phyloP scores from a whole-genome alignment of 176 grass and related monocot genomes.

The Poa pratensis region DNA sequence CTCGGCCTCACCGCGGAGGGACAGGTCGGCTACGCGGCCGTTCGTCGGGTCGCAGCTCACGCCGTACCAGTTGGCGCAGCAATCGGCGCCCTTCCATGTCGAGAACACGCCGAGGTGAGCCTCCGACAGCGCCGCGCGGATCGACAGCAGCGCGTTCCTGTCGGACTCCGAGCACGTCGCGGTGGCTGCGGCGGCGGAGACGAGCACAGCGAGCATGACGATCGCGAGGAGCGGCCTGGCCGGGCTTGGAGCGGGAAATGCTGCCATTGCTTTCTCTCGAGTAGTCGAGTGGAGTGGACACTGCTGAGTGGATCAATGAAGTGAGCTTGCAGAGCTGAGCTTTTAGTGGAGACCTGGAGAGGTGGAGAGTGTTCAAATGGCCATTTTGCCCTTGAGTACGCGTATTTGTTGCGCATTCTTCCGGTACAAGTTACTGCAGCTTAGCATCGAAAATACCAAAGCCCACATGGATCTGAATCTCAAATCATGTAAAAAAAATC shows the following conservation, averaged over 20 bases:
- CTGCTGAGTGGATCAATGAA: not conserved
- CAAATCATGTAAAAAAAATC: too few relatives aligned
- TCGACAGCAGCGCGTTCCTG: constrained; percentile 63
- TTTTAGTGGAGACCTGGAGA: constrained; percentile 31
- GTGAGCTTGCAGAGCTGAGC: constrained; percentile 27
- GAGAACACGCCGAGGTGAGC: constrained; percentile 79
- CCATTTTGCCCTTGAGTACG: constrained; percentile 36
- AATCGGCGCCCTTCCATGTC: constrained; percentile 71
- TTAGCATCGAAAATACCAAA: too few relatives aligned
- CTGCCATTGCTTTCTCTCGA: constrained; percentile 29
- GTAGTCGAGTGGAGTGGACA: constrained; percentile 25
- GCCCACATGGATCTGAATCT: too few relatives aligned
- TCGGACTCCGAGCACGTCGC: constrained; percentile 42
- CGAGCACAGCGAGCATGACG: not conserved
- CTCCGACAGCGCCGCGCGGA: constrained; percentile 78
- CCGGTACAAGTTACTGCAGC: not conserved
- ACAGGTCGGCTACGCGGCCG: constrained; percentile 72
- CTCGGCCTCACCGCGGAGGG: constrained; percentile 85
- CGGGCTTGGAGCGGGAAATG: constrained; percentile 25
- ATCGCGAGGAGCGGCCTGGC: constrained; percentile 31
- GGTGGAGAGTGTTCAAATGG: constrained; percentile 30
- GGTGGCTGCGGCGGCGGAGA: not conserved
- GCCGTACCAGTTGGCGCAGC: constrained; percentile 91
- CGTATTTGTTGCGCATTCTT: not conserved
- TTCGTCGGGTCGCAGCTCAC: constrained; percentile 78